Evolutionary conservation across 306 rosid species (phyloP).

Genomic region (Vachellia collinsii): DNA sequence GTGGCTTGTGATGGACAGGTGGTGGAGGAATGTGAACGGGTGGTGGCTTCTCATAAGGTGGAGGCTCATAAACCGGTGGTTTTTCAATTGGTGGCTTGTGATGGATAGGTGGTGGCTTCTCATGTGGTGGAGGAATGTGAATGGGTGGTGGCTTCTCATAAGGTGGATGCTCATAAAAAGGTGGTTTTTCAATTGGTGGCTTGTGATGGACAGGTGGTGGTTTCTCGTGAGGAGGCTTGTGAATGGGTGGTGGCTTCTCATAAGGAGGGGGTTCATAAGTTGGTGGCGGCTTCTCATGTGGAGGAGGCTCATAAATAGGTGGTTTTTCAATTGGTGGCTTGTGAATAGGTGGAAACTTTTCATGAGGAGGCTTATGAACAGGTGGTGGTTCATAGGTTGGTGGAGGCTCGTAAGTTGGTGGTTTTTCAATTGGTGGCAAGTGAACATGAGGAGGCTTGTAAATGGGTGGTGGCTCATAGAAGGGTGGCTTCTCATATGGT

Average conservation of each 20-base stretch:
- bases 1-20: conserved; percentile 1
- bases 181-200: background rate
- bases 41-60: background rate
- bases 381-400: background rate
- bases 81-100: conserved; percentile 3
- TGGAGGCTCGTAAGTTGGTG: too few relatives aligned
- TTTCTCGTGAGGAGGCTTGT: too few relatives aligned
- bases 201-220: background rate
- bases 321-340: background rate
- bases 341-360: background rate
- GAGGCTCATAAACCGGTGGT: background rate
- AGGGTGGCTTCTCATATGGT: too few relatives aligned
- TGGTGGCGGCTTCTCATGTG: background rate
- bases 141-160: too few relatives aligned
- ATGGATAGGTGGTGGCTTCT: too few relatives aligned
- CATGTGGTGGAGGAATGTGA: too few relatives aligned
- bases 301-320: background rate
- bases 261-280: background rate
- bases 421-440: background rate
- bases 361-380: background rate
- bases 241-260: background rate
- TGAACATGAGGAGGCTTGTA: background rate
- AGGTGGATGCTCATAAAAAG: too few relatives aligned
- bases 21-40: background rate
- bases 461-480: conserved; percentile 6